Evolutionary conservation across 2,329 filamentous ascomycete species (phyloP), one percentile per base, ranked within the genome.

Genomic region (Aspergillus carbonarius): DNA sequence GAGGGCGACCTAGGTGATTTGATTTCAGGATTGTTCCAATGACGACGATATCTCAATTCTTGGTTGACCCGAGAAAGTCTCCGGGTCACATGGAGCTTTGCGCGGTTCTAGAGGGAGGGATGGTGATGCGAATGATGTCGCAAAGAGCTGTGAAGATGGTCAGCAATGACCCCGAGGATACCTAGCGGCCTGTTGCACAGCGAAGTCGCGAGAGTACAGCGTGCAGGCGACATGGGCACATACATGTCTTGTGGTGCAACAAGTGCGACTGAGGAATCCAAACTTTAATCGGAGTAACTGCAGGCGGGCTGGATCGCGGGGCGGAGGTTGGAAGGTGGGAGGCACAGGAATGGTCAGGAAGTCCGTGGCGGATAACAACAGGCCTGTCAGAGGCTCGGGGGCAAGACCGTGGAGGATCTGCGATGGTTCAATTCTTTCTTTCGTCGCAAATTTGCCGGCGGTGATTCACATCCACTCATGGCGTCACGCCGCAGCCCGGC

Each of bases 381-480:
- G 40, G 59, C 62, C 62, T 63, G 60, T 66, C 55, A 66, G 50
- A 62, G 46, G 20, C 23, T 54, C 40, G 35, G 56, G 54, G 54
- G 40, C 50, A 60, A 59, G 55, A 63, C 58, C 60, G 63, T 66
- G 63, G 63, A 60, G 54, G 58, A 60, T 55, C 54, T 37, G 54
- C 40, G 58, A 25, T 39, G 18, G 17, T 35, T 35, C n/a, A n/a
- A n/a, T n/a, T 50, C 51, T 54, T 51, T 40, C 6, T 23, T 51
- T 54, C 15, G 37, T 54, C 51, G 51, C 51, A 54, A 54, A 54
- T 54, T 54, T 54, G 51, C 51, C 51, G 51, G 51, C 51, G 39
- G 30, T 54, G 51, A 54, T 44, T 54, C 51, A 54, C 51, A 59
- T 52, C 64, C 64, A 66, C 49, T 66, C 63, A 66, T 63, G 46